Percentiles rank a stretch among this genome's conserved stretches.
phyloP scores from a whole-genome alignment of 768 basidiomycete species.

The Psilocybe azurescens region DNA sequence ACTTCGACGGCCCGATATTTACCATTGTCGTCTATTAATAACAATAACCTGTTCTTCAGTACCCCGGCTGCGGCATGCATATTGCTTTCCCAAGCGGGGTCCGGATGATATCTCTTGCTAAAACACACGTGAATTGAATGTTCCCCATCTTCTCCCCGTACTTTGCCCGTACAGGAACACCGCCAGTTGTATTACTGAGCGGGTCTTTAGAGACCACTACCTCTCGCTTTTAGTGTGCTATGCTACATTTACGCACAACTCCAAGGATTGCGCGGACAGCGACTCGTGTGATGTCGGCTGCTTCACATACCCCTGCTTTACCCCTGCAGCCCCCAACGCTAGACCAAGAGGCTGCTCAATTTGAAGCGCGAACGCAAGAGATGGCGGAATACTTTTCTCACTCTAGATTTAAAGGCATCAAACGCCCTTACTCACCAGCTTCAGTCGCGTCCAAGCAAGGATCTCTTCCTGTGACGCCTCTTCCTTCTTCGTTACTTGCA shows the following conservation, averaged over 20 bases:
- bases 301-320: constrained; percentile 38
- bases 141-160: not conserved
- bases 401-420: constrained; percentile 74
- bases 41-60: not conserved
- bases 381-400: constrained; percentile 76
- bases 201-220: not conserved
- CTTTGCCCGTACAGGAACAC: not conserved
- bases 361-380: constrained; percentile 63
- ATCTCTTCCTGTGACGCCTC: constrained; percentile 76
- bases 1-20: constrained; percentile 3
- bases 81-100: constrained; percentile 1
- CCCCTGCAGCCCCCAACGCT: constrained; percentile 63
- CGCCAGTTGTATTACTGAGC: not conserved
- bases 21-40: not conserved
- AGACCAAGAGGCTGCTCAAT: constrained; percentile 61
- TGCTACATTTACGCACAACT: constrained; percentile 36
- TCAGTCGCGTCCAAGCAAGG: constrained; percentile 91
- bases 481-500: constrained; percentile 78
- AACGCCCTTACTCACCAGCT: constrained; percentile 80
- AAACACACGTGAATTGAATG: not conserved
- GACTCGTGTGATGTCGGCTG: constrained; percentile 46
- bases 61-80: not conserved
- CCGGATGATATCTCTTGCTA: constrained; percentile 1
- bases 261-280: constrained; percentile 30
- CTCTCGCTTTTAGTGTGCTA: constrained; percentile 9